Evolutionary conservation across 1,284 basidiomycete genomes (phyloP).

Genomic region (Cutaneotrichosporon curvatum): DNA sequence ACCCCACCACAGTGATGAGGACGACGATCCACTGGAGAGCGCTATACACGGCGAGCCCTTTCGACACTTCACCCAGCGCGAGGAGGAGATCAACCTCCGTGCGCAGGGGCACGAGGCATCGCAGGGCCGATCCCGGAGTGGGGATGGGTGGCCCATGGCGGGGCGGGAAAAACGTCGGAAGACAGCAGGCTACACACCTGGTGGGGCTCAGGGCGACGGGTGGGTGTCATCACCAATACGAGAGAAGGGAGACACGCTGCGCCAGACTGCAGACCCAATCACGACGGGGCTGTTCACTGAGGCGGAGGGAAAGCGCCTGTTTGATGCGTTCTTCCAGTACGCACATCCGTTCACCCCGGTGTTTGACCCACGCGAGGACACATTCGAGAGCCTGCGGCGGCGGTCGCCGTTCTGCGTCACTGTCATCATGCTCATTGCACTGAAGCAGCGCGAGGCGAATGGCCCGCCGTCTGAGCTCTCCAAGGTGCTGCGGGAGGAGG

Average conservation of each 20-base stretch:
- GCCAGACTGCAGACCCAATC: constrained; percentile 14
- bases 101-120: background rate
- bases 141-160: background rate
- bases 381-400: constrained; percentile 24
- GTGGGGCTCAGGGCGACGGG: background rate
- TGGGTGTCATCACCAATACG: constrained; percentile 1
- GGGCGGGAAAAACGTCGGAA: background rate
- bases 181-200: background rate
- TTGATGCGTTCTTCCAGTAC: constrained; percentile 24
- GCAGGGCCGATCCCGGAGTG: background rate
- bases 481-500: constrained; percentile 5
- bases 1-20: too few species aligned
- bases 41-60: constrained; percentile 13
- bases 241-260: constrained; percentile 6
- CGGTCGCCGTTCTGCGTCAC: constrained; percentile 28
- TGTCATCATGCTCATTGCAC: constrained; percentile 21
- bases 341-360: constrained; percentile 29
- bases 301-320: constrained; percentile 14
- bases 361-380: constrained; percentile 25
- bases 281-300: constrained; percentile 15
- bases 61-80: constrained; percentile 6
- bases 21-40: constrained; percentile 8
- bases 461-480: constrained; percentile 13
- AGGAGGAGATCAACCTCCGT: constrained; percentile 7
- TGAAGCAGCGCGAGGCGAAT: constrained; percentile 9